Evolutionary conservation across 2,329 filamentous ascomycete genomes (phyloP).

Genomic region (Phoma sp.): DNA sequence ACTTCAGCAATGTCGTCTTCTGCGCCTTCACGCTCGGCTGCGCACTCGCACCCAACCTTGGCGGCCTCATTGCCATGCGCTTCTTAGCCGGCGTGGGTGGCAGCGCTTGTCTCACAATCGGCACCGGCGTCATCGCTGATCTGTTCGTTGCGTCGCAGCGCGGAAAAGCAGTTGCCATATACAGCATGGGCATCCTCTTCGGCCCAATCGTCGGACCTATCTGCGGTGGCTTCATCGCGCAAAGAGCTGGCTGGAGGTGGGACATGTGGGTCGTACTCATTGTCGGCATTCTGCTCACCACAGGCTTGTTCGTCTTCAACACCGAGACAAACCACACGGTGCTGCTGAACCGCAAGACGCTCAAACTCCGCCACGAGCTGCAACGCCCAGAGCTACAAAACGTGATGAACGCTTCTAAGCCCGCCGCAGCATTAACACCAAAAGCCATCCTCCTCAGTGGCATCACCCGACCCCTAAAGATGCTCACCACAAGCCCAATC

Average conservation of each 20-base stretch:
- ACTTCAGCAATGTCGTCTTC: slow-evolving; percentile 56
- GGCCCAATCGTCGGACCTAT: slow-evolving; percentile 44
- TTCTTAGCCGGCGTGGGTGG: slow-evolving; percentile 42
- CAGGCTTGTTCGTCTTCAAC: slow-evolving; percentile 48
- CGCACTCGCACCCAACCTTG: slow-evolving; percentile 44
- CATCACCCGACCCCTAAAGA: slow-evolving; percentile 44
- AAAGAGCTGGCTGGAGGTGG: slow-evolving; percentile 46
- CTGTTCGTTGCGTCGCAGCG: slow-evolving; percentile 42
- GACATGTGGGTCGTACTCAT: slow-evolving; percentile 46
- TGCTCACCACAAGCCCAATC: slow-evolving; percentile 43
- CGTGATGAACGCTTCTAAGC: slow-evolving; percentile 42
- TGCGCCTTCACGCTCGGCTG: slow-evolving; percentile 57
- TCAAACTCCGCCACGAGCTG: slow-evolving; percentile 54
- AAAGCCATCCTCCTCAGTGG: slow-evolving; percentile 37
- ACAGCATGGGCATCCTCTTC: slow-evolving; percentile 39
- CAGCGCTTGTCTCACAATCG: slow-evolving; percentile 38
- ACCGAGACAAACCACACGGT: slow-evolving; percentile 57
- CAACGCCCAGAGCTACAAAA: slow-evolving; percentile 56
- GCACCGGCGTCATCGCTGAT: slow-evolving; percentile 44
- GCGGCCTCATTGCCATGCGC: slow-evolving; percentile 45
- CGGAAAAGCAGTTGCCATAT: slow-evolving; percentile 41
- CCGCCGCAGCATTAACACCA: slow-evolving; percentile 20
- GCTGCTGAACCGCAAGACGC: slow-evolving; percentile 64
- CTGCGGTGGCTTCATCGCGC: slow-evolving; percentile 46
- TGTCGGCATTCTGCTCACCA: slow-evolving; percentile 29